Evolutionary conservation across 1,284 basidiomycete genomes (phyloP).

Genomic region (Pseudozyma hubeiensis): DNA sequence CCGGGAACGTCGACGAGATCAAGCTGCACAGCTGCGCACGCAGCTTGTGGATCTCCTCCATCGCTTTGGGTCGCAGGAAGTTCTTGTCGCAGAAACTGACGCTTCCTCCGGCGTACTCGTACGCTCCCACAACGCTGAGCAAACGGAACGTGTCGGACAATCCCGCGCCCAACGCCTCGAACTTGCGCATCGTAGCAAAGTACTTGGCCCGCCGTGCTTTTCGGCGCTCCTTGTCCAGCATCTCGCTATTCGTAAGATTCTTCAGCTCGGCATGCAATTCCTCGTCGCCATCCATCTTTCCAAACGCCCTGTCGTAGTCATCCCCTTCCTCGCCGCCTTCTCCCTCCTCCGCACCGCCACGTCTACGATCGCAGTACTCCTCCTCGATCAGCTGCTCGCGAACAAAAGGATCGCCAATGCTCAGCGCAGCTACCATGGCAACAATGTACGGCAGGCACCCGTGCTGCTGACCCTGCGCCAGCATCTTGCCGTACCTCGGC

Average conservation of each 20-base stretch:
- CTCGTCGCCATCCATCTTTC: constrained; percentile 71
- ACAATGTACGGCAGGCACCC: constrained; percentile 92
- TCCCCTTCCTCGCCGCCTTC: constrained; percentile 75
- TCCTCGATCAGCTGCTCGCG: constrained; percentile 77
- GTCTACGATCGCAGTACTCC: constrained; percentile 68
- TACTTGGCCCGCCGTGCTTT: constrained; percentile 77
- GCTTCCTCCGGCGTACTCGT: constrained; percentile 87
- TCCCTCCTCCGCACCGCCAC: constrained; percentile 68
- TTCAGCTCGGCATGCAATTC: constrained; percentile 70
- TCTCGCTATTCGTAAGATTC: constrained; percentile 71
- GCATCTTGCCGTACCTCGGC: constrained; percentile 92
- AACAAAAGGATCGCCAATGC: constrained; percentile 95
- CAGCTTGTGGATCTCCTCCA: constrained; percentile 99
- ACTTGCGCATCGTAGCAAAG: constrained; percentile 73
- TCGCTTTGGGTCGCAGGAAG: constrained; percentile 93
- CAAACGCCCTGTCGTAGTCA: constrained; percentile 64
- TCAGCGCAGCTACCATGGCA: constrained; percentile 88
- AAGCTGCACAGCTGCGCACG: constrained; percentile 76
- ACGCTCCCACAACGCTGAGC: constrained; percentile 92
- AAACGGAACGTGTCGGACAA: constrained; percentile 88
- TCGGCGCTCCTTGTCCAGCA: constrained; percentile 75
- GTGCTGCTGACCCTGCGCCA: constrained; percentile 90
- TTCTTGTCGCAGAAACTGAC: constrained; percentile 84
- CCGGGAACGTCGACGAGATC: constrained; percentile 44
- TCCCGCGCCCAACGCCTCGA: constrained; percentile 83